Conservation (phyloP, 2,329 filamentous ascomycete genomes). For the Exserohilum rostratum region DNA sequence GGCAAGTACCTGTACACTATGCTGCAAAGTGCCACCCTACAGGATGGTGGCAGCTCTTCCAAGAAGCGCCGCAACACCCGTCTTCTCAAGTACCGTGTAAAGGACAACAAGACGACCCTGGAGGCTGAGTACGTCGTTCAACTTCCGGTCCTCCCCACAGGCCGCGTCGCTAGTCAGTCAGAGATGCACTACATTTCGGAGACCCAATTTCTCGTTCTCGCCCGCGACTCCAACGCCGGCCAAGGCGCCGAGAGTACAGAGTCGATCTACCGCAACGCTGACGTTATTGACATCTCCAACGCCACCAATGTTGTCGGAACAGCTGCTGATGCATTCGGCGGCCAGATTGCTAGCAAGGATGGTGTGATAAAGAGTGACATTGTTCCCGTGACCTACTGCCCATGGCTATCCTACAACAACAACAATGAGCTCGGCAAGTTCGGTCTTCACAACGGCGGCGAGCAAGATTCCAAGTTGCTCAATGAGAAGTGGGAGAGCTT, state of each 20-base stretch:
- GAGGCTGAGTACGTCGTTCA: constrained; percentile 69
- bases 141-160: constrained; percentile 63
- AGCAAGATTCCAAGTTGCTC: constrained; percentile 62
- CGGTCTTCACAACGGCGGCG: constrained; percentile 70
- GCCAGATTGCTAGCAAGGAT: constrained; percentile 54
- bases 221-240: constrained; percentile 67
- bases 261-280: constrained; percentile 70
- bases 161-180: constrained; percentile 68
- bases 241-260: constrained; percentile 59
- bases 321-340: constrained; percentile 45
- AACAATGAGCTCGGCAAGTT: constrained; percentile 69
- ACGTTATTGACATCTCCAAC: constrained; percentile 68
- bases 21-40: constrained; percentile 65
- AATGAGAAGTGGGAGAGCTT: constrained; percentile 82
- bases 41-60: constrained; percentile 60
- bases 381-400: constrained; percentile 65
- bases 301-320: constrained; percentile 66
- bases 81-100: constrained; percentile 69
- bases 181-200: constrained; percentile 70
- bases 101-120: constrained; percentile 54
- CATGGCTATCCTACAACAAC: constrained; percentile 72
- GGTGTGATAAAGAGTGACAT: constrained; percentile 63
- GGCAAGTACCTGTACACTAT: constrained; percentile 69
- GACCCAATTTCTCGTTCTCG: constrained; percentile 70
- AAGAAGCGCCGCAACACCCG: constrained; percentile 64